A percentile compares a stretch with the other conserved stretches of the same genome.
These are phyloP conservation scores for Serendipita vermifera DNA, from an alignment of 768 basidiomycete species.

Conservation along the genomic window DNA sequence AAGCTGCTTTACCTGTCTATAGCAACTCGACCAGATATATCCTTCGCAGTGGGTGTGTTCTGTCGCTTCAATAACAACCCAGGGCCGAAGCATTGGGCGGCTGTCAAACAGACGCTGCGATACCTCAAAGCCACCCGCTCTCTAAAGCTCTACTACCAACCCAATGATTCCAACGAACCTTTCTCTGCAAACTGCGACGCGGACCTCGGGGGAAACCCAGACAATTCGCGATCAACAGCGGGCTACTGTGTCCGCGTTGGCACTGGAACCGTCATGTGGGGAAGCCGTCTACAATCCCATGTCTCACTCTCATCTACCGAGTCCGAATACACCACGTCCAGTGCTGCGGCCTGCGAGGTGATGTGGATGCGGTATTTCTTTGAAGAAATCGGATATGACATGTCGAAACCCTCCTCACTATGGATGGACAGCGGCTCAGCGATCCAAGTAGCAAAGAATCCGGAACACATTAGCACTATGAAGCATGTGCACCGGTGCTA, in stretches of 20 bases:
- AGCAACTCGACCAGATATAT: too few species aligned
- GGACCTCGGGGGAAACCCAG: conserved; percentile 22
- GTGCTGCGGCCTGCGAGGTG: conserved; percentile 15
- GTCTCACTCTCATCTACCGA: conserved; percentile 26
- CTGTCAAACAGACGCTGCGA: conserved; percentile 11
- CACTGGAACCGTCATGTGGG: conserved; percentile 28
- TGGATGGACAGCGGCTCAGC: conserved; percentile 27
- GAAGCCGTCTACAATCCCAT: conserved; percentile 26
- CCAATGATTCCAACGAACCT: conserved; percentile 11
- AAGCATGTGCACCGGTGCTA: conserved; percentile 25
- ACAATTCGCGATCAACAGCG: conserved; percentile 23
- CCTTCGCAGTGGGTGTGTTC: too few species aligned
- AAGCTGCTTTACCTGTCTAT: too few species aligned
- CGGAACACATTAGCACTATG: conserved; percentile 21
- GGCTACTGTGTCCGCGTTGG: conserved; percentile 29
- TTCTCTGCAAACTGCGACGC: conserved; percentile 22
- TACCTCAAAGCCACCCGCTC: conserved; percentile 3
- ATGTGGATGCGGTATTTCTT: conserved; percentile 18
- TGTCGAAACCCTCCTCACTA: conserved; percentile 18
- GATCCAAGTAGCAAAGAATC: conserved; percentile 21
- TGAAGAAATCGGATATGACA: conserved; percentile 13
- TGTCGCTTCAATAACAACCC: too few species aligned
- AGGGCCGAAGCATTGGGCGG: conserved; percentile 6
- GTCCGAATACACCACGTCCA: conserved; percentile 20
- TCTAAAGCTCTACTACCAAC: neutral